phyloP scores from a whole-genome alignment of 441 rosid genomes.

The Macaranga tanarius region DNA sequence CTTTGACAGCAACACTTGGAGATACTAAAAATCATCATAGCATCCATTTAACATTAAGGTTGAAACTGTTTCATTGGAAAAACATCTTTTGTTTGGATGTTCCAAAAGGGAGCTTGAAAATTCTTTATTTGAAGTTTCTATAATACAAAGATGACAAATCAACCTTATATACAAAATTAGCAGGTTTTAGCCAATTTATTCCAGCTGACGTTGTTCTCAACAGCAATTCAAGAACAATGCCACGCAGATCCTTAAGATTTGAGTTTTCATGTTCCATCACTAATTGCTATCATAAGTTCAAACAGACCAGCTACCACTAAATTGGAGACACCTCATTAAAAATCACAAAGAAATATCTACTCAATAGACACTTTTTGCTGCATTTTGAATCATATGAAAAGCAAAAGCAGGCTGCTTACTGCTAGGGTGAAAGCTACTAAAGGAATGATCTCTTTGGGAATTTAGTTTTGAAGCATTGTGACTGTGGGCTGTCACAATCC shows the following conservation, averaged over 20 bases:
- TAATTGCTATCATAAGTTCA: too few relatives aligned
- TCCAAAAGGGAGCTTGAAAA: not conserved
- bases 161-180: not conserved
- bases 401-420: too few relatives aligned
- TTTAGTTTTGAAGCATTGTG: too few relatives aligned
- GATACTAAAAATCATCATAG: not conserved
- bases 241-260: not conserved
- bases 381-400: too few relatives aligned
- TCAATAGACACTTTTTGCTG: not conserved
- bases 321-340: not conserved
- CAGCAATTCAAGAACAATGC: not conserved
- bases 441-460: too few relatives aligned
- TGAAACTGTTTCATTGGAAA: not conserved
- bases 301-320: too few relatives aligned
- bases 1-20: not conserved
- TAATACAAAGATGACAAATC: not conserved
- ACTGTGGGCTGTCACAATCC: too few relatives aligned
- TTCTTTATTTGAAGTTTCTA: not conserved
- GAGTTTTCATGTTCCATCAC: too few relatives aligned
- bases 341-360: too few relatives aligned
- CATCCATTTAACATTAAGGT: not conserved
- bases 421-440: too few relatives aligned
- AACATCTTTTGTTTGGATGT: not conserved
- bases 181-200: too few relatives aligned
- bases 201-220: not conserved